Evolutionary conservation across 129 eudicot species (phyloP).

Genomic region (Escallonia rubra): DNA sequence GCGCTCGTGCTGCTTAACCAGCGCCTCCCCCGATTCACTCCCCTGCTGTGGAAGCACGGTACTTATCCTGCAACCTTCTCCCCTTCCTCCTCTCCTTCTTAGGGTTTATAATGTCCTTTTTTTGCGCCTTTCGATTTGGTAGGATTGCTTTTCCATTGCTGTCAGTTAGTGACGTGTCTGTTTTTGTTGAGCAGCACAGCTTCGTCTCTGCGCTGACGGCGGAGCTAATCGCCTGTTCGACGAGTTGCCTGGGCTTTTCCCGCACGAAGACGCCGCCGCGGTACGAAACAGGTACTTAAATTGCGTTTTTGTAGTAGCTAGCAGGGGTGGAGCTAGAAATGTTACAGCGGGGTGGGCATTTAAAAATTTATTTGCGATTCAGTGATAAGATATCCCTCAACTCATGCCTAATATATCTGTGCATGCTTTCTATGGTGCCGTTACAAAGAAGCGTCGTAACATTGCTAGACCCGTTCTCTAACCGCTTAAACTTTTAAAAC

Average conservation of each 20-base stretch:
- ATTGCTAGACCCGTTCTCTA: too few relatives aligned
- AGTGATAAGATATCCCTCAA: too few relatives aligned
- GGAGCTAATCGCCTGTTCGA: constrained; percentile 50
- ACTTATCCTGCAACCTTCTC: neutral
- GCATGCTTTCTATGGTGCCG: too few relatives aligned
- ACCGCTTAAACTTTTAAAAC: too few relatives aligned
- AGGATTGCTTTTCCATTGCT: neutral
- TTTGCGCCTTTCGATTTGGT: neutral
- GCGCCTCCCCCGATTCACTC: constrained; percentile 51
- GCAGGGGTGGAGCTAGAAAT: too few relatives aligned
- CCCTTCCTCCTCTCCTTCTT: too few relatives aligned
- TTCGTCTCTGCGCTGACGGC: constrained; percentile 50
- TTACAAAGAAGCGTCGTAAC: too few relatives aligned
- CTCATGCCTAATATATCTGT: too few relatives aligned
- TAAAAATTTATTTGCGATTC: too few relatives aligned
- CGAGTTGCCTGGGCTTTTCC: constrained; percentile 44
- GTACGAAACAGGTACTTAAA: constrained; percentile 32
- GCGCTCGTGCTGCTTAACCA: constrained; percentile 56
- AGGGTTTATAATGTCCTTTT: neutral
- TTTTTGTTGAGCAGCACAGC: constrained; percentile 38
- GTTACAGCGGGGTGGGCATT: too few relatives aligned
- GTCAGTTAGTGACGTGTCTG: neutral
- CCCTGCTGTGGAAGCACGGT: constrained; percentile 60
- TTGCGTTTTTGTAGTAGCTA: too few relatives aligned
- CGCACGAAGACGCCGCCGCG: constrained; percentile 21